These are phyloP conservation scores for Backusella westeae DNA, from an alignment of 192 early-diverging fungal species.

Conservation along the genomic window DNA sequence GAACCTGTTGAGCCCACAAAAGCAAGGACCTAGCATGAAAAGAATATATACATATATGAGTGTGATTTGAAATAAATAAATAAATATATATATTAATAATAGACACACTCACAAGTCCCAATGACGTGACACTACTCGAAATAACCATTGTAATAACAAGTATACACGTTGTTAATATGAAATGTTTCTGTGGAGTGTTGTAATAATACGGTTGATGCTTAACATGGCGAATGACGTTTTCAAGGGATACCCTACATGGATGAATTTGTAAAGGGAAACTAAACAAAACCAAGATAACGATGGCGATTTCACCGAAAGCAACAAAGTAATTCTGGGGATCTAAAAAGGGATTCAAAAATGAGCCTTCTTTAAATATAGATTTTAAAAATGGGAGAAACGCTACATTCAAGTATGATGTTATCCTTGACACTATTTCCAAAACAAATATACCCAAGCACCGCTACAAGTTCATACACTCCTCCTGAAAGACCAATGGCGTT, in stretches of 20 bases:
- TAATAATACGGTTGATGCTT: slow-evolving; percentile 5
- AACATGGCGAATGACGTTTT: slow-evolving; percentile 69
- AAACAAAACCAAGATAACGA: slow-evolving; percentile 86
- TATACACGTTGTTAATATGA: not conserved
- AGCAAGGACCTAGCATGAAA: slow-evolving; percentile 55
- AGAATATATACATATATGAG: not conserved
- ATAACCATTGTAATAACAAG: not conserved
- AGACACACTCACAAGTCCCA: not conserved
- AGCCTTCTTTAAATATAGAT: not conserved
- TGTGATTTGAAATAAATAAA: not conserved
- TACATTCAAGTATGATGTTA: slow-evolving; percentile 77
- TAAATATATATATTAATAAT: not conserved
- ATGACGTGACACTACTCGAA: not conserved
- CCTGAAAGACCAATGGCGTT: slow-evolving; percentile 76
- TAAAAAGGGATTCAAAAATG: slow-evolving; percentile 21
- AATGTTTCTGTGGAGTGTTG: not conserved
- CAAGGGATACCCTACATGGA: slow-evolving; percentile 84
- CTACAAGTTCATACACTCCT: slow-evolving; percentile 81
- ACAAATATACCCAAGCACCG: slow-evolving; percentile 86
- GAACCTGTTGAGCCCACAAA: slow-evolving; percentile 97
- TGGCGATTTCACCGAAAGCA: slow-evolving; percentile 82
- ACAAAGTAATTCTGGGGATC: slow-evolving; percentile 69
- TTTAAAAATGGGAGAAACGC: not conserved
- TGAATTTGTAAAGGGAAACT: slow-evolving; percentile 94
- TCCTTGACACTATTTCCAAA: slow-evolving; percentile 81